Evolutionary conservation across 176 grass and related monocot genomes (phyloP).

Genomic region (Carex kokanica): DNA sequence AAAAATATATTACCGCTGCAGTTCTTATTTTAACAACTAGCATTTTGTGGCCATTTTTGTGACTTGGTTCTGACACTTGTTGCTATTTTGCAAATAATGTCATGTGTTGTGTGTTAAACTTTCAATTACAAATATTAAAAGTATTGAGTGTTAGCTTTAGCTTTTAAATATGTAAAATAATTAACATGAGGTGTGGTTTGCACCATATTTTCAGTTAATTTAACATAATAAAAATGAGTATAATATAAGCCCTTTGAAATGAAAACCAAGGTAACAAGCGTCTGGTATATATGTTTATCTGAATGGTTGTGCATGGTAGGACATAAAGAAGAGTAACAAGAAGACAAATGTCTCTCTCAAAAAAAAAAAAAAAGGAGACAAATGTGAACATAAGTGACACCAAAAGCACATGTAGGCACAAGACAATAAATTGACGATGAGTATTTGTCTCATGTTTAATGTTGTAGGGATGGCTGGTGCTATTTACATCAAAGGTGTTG

Average conservation of each 20-base stretch:
- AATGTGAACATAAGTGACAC: not conserved
- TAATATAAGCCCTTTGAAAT: not conserved
- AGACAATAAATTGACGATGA: not conserved
- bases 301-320: not conserved
- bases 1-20: too few species aligned
- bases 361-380: not conserved
- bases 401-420: not conserved
- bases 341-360: not conserved
- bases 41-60: not conserved
- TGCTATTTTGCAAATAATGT: not conserved
- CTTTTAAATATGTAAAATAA: not conserved
- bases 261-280: not conserved
- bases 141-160: not conserved
- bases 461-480: slow-evolving; percentile 66
- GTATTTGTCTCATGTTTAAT: not conserved
- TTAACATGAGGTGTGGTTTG: not conserved
- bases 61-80: not conserved
- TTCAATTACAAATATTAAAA: not conserved
- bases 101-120: not conserved
- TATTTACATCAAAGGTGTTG: slow-evolving; percentile 63
- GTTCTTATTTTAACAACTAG: not conserved
- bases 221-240: not conserved
- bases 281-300: not conserved
- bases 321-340: not conserved
- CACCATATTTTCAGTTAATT: not conserved